Conservation (phyloP, 208 protist species). For the Trichomonas gallinae region DNA sequence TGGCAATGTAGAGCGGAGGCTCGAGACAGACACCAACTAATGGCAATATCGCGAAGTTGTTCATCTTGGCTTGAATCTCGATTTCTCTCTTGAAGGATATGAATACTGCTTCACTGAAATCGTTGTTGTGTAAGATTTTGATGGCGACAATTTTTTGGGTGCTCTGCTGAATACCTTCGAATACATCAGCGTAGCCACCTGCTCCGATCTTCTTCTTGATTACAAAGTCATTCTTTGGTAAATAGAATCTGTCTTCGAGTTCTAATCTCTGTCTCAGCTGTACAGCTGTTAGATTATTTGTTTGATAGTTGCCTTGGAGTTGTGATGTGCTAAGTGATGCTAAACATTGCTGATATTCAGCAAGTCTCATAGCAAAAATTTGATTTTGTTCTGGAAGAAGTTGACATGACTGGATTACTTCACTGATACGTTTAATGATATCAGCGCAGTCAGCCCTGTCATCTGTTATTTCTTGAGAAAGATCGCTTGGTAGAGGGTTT, state of each 20-base stretch:
- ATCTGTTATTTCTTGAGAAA: background rate
- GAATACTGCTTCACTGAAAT: background rate
- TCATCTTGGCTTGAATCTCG: background rate
- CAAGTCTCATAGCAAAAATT: background rate
- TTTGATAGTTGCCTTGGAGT: background rate
- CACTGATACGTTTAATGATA: background rate
- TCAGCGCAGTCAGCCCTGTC: background rate
- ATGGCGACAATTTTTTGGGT: background rate
- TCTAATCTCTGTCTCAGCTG: background rate
- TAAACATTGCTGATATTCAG: background rate
- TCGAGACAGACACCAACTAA: background rate
- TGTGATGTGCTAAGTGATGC: background rate
- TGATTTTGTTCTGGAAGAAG: background rate
- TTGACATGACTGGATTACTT: background rate
- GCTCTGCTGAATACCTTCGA: background rate
- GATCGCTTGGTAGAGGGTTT: background rate
- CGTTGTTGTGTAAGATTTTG: background rate
- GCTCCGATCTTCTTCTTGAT: background rate
- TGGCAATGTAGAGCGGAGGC: background rate
- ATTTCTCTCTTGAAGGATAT: background rate
- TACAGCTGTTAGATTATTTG: background rate
- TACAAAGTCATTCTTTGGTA: background rate
- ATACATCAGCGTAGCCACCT: background rate
- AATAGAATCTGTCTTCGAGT: background rate
- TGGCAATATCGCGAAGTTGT: background rate